These are phyloP conservation scores for Angophora floribunda DNA, from an alignment of 345 rosid species.

Conservation along the genomic window DNA sequence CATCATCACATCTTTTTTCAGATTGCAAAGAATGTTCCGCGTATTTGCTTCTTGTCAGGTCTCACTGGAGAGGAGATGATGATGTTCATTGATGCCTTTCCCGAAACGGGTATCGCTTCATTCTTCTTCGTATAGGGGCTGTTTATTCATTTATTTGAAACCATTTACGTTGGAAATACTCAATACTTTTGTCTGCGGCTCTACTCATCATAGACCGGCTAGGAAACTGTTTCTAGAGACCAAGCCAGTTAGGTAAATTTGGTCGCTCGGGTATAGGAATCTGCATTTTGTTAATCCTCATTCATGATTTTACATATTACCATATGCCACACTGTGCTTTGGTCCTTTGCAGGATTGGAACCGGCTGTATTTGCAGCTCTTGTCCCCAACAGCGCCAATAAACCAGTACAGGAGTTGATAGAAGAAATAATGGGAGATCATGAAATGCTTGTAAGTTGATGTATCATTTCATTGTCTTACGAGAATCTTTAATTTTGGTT, in stretches of 20 bases:
- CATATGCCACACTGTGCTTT: neutral
- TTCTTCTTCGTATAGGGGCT: neutral
- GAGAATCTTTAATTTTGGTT: neutral
- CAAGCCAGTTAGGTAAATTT: neutral
- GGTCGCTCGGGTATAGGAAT: neutral
- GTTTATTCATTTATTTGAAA: neutral
- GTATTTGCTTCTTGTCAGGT: slow-evolving; percentile 82
- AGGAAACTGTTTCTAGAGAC: neutral
- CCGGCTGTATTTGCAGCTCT: slow-evolving; percentile 79
- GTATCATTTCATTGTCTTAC: neutral
- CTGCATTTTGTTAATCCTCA: neutral
- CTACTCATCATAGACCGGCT: neutral
- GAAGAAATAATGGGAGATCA: slow-evolving; percentile 93
- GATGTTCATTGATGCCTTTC: slow-evolving; percentile 90
- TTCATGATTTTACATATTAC: neutral
- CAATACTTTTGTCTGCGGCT: neutral
- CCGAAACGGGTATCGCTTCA: slow-evolving; percentile 46
- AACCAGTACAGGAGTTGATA: slow-evolving; percentile 51
- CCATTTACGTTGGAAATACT: neutral
- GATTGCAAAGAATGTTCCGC: slow-evolving; percentile 57
- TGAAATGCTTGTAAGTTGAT: slow-evolving; percentile 68
- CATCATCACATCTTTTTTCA: slow-evolving; percentile 5
- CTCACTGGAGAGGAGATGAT: slow-evolving; percentile 90
- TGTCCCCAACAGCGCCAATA: slow-evolving; percentile 75
- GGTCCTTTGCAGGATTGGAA: slow-evolving; percentile 46